A percentile compares a stretch with the other conserved stretches of the same genome.
Conservation (phyloP, 1,284 basidiomycete species). For the Boletus smithii region DNA sequence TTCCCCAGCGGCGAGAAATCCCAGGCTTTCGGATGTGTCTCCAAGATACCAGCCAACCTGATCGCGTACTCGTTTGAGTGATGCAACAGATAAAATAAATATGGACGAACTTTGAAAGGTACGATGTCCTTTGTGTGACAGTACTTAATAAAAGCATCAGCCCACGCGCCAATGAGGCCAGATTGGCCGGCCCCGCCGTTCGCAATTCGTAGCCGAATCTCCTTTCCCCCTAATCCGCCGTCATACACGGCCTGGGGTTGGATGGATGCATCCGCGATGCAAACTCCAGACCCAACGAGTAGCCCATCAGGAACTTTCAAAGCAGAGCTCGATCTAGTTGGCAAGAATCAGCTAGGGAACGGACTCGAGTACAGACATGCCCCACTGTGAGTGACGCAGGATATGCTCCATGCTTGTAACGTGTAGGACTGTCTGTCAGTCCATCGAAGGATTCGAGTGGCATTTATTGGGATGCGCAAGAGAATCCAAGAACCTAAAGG, state of each 20-base stretch:
- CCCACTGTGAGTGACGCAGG: constrained; percentile 5
- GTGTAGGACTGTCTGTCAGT: not conserved
- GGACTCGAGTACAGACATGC: too few relatives aligned
- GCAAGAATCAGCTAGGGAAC: constrained; percentile 1
- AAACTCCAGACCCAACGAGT: constrained; percentile 6
- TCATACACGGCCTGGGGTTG: constrained; percentile 20
- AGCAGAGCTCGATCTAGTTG: constrained; percentile 3
- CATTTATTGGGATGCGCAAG: not conserved
- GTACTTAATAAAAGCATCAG: constrained; percentile 43
- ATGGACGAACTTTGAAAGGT: constrained; percentile 38
- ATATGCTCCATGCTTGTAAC: constrained; percentile 6
- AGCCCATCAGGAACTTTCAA: constrained; percentile 1
- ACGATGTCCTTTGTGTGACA: constrained; percentile 25
- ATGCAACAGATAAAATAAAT: not conserved
- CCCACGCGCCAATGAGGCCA: constrained; percentile 44
- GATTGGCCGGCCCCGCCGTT: constrained; percentile 51
- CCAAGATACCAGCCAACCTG: constrained; percentile 51
- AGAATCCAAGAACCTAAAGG: not conserved
- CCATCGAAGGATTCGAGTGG: not conserved
- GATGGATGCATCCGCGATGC: constrained; percentile 6
- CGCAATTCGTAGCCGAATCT: constrained; percentile 40
- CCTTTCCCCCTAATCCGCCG: constrained; percentile 10
- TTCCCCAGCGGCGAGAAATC: constrained; percentile 35
- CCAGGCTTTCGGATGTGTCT: constrained; percentile 47
- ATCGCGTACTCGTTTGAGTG: not conserved